phyloP scores from a whole-genome alignment of 352 stramenopile genomes.

The Globisporangium rhizosaccharum region DNA sequence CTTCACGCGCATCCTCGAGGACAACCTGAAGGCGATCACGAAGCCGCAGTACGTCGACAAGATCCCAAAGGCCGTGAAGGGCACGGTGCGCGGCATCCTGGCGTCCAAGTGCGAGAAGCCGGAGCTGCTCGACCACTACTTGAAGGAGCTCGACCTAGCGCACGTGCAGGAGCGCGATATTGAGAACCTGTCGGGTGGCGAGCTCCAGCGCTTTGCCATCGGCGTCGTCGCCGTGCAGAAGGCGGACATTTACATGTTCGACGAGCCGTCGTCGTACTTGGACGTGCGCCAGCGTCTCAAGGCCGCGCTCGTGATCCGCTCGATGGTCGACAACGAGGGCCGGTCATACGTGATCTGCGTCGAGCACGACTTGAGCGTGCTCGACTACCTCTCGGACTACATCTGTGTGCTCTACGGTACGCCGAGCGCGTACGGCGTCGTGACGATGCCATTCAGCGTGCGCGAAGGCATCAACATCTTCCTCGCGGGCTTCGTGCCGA shows the following conservation, averaged over 20 bases:
- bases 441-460: constrained; percentile 99
- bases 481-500: constrained; percentile 98
- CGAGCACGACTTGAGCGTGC: constrained; percentile 99
- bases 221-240: constrained; percentile 93
- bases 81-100: constrained; percentile 93
- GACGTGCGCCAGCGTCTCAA: constrained; percentile 99
- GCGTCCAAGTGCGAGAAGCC: constrained; percentile 91
- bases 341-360: constrained; percentile 97
- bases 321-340: constrained; percentile 89
- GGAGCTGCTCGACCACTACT: constrained; percentile 75
- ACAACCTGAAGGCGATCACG: constrained; percentile 99
- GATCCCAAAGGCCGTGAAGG: constrained; percentile 96
- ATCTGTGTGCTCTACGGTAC: constrained; percentile 99
- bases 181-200: constrained; percentile 93
- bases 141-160: constrained; percentile 93
- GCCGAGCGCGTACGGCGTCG: constrained; percentile 98
- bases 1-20: constrained; percentile 98
- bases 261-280: constrained; percentile 99
- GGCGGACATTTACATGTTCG: constrained; percentile 99
- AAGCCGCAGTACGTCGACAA: constrained; percentile 99
- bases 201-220: constrained; percentile 99
- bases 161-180: constrained; percentile 97
- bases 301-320: constrained; percentile 96
- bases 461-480: constrained; percentile 99
- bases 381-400: constrained; percentile 99